A percentile compares a stretch with the other conserved stretches of the same genome.
These are phyloP conservation scores for Rhipidocladum racemiflorum DNA, from an alignment of 176 grass and related monocot species.

Conservation along the genomic window DNA sequence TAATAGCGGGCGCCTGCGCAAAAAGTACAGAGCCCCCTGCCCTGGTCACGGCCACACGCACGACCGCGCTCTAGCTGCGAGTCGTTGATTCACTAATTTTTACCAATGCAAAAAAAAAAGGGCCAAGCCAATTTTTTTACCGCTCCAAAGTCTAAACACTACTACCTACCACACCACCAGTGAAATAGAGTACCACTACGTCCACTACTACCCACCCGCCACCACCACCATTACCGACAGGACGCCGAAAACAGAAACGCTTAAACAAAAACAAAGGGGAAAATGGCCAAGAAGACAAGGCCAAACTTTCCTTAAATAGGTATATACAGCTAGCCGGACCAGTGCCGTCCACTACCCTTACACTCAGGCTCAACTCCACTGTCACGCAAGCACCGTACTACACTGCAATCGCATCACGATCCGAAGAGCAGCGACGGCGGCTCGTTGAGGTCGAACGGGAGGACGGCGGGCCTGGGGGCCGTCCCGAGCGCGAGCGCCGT, in stretches of 20 bases:
- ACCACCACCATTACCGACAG: constrained; percentile 4
- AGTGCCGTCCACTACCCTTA: not conserved
- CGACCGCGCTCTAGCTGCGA: not conserved
- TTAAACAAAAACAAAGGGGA: not conserved
- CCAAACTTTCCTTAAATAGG: constrained; percentile 42
- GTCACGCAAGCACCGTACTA: not conserved
- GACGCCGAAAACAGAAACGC: not conserved
- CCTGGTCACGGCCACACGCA: not conserved
- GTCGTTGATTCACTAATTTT: too few relatives aligned
- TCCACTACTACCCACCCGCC: too few relatives aligned
- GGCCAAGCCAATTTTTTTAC: not conserved
- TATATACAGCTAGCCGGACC: constrained; percentile 35
- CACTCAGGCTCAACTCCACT: not conserved
- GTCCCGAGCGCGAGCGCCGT: constrained; percentile 43
- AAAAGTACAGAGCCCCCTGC: constrained; percentile 1
- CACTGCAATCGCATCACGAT: not conserved
- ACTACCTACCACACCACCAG: too few relatives aligned
- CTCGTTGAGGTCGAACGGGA: constrained; percentile 72
- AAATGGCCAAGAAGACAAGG: not conserved
- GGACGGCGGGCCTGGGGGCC: not conserved
- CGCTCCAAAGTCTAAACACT: not conserved
- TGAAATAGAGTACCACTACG: too few relatives aligned
- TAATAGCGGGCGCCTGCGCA: not conserved
- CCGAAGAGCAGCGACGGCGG: constrained; percentile 33
- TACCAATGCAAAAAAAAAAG: not conserved